Conservation (phyloP, 495 filamentous ascomycete genomes). For the Neurospora sp. region DNA sequence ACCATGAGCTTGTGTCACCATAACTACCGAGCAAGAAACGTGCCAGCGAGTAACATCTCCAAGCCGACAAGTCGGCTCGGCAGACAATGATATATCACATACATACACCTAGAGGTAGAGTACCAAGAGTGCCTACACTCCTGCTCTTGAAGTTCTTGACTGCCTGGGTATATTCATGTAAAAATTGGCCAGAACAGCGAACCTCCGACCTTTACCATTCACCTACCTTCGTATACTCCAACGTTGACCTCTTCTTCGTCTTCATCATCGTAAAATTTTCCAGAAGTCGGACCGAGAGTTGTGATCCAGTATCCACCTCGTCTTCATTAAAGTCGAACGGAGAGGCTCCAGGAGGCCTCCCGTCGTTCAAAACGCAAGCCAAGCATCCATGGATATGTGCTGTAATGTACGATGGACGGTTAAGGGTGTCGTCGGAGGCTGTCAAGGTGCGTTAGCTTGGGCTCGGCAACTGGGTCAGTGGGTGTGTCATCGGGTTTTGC, state of each 20-base stretch:
- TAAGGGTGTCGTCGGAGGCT: background rate
- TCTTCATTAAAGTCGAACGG: background rate
- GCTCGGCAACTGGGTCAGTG: background rate
- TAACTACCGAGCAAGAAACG: background rate
- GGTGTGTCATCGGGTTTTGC: background rate
- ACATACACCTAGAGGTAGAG: background rate
- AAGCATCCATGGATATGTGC: background rate
- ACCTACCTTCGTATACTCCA: background rate
- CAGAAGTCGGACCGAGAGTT: background rate
- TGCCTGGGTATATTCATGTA: background rate
- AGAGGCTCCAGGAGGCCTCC: background rate
- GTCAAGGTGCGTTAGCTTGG: background rate
- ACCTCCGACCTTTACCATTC: background rate
- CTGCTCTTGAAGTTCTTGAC: background rate
- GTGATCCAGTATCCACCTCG: background rate
- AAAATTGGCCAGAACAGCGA: background rate
- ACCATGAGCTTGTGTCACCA: background rate
- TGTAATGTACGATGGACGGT: background rate
- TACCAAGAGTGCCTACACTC: background rate
- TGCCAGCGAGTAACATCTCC: background rate
- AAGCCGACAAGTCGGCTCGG: background rate
- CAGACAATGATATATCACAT: background rate
- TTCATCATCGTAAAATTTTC: background rate
- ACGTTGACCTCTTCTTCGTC: background rate
- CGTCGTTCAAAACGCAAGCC: background rate